Evolutionary conservation across 2,329 filamentous ascomycete species (phyloP).

Genomic region (Fusarium armeniacum): DNA sequence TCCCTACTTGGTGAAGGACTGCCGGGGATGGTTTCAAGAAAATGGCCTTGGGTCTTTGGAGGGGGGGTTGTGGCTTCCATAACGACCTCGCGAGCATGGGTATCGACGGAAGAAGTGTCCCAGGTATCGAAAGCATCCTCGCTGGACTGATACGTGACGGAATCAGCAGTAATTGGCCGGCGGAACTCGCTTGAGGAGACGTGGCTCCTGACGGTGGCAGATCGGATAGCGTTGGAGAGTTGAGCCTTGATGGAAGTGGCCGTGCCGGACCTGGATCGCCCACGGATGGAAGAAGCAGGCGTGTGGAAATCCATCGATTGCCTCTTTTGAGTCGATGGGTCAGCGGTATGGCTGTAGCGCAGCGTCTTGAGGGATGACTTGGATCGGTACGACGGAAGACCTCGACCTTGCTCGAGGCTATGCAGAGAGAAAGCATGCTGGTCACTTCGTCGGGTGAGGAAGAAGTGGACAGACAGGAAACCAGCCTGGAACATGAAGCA

Average conservation of each 20-base stretch:
- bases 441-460: constrained; percentile 53
- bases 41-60: constrained; percentile 61
- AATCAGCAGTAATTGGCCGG: constrained; percentile 65
- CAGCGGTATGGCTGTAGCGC: constrained; percentile 63
- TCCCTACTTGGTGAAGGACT: constrained; percentile 75
- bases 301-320: constrained; percentile 57
- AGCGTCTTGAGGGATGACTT: constrained; percentile 62
- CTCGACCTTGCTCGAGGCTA: constrained; percentile 43
- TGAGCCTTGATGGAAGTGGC: constrained; percentile 54
- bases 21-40: constrained; percentile 79
- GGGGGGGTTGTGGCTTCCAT: constrained; percentile 64
- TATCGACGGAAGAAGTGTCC: constrained; percentile 78
- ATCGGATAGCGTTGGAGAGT: constrained; percentile 64
- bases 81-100: constrained; percentile 71
- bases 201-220: constrained; percentile 69
- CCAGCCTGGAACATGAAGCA: constrained; percentile 63
- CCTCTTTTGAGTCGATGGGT: constrained; percentile 52
- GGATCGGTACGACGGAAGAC: constrained; percentile 46
- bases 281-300: constrained; percentile 60
- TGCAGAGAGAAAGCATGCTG: constrained; percentile 42
- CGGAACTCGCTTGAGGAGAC: constrained; percentile 63
- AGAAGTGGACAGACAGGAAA: constrained; percentile 63
- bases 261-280: constrained; percentile 46
- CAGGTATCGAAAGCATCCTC: constrained; percentile 81
- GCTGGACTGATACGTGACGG: constrained; percentile 55